A percentile compares a stretch with the other conserved stretches of the same genome.
These are phyloP conservation scores for Fusarium liriodendri DNA, from an alignment of 2,329 filamentous ascomycete species.

Conservation along the genomic window DNA sequence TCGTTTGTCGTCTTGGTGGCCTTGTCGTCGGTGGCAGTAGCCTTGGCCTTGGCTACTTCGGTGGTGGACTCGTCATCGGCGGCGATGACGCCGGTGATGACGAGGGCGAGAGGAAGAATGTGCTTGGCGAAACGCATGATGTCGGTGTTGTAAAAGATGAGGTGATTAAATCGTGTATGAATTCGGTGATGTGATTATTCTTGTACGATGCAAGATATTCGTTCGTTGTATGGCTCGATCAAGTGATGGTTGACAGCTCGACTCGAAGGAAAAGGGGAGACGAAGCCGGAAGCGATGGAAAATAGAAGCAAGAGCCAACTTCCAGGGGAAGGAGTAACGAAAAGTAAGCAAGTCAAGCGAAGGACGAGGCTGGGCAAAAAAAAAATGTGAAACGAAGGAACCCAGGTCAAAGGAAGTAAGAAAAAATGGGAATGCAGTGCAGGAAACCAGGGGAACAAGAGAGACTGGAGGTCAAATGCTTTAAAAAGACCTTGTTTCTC, in stretches of 20 bases:
- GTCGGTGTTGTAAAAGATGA: slow-evolving; percentile 1
- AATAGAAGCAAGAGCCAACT: slow-evolving; percentile 4
- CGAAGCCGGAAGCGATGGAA: slow-evolving; percentile 2
- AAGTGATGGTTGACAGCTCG: not conserved
- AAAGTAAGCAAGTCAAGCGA: slow-evolving; percentile 17
- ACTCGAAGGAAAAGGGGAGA: slow-evolving; percentile 18
- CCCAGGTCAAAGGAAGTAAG: not conserved
- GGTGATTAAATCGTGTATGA: not conserved
- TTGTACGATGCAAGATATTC: not conserved
- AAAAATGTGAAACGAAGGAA: slow-evolving; percentile 18
- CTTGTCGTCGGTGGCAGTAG: slow-evolving; percentile 24
- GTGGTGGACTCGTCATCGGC: slow-evolving; percentile 26
- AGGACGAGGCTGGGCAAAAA: slow-evolving; percentile 14
- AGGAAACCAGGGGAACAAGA: slow-evolving; percentile 30
- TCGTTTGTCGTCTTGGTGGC: slow-evolving; percentile 28
- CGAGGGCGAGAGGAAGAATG: slow-evolving; percentile 39
- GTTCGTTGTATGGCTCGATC: not conserved
- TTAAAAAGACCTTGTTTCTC: not conserved
- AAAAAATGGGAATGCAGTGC: slow-evolving; percentile 10
- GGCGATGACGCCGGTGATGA: slow-evolving; percentile 39
- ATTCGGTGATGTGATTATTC: not conserved
- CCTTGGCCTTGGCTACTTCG: slow-evolving; percentile 23
- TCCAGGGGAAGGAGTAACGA: not conserved
- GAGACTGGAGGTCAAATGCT: not conserved
- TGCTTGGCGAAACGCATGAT: slow-evolving; percentile 44